phyloP scores from a whole-genome alignment of 768 basidiomycete genomes.

The Serendipita sp. region DNA sequence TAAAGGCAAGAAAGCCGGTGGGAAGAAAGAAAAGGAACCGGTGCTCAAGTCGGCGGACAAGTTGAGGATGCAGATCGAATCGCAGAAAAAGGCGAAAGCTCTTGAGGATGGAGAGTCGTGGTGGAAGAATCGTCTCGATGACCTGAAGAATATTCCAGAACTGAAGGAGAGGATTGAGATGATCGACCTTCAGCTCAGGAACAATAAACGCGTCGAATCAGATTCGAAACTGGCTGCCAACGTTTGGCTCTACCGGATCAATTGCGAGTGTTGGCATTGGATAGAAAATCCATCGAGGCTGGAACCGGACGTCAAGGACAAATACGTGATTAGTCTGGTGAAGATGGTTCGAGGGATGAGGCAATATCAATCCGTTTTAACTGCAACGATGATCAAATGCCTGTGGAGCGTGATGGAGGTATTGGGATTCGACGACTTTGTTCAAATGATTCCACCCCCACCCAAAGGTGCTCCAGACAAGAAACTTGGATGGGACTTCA shows the following conservation, averaged over 20 bases:
- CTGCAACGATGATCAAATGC: conserved; percentile 20
- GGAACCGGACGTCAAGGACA: conserved; percentile 26
- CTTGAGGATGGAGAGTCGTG: conserved; percentile 29
- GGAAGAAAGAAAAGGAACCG: conserved; percentile 19
- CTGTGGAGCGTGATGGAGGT: conserved; percentile 27
- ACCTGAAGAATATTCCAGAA: conserved; percentile 20
- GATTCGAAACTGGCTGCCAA: conserved; percentile 28
- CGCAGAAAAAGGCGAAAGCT: conserved; percentile 29
- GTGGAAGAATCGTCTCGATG: conserved; percentile 36
- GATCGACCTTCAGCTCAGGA: conserved; percentile 24
- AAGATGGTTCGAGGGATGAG: conserved; percentile 28
- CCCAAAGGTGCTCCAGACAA: conserved; percentile 17
- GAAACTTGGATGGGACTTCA: conserved; percentile 33
- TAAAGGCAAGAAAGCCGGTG: conserved; percentile 9
- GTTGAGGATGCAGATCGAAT: conserved; percentile 30
- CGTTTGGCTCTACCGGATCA: conserved; percentile 34
- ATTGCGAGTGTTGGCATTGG: conserved; percentile 39
- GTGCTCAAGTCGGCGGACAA: conserved; percentile 24
- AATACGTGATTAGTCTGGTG: conserved; percentile 31
- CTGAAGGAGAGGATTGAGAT: conserved; percentile 21
- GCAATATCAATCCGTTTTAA: conserved; percentile 24
- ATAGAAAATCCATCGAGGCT: conserved; percentile 29
- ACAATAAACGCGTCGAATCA: conserved; percentile 27
- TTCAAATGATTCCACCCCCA: conserved; percentile 9
- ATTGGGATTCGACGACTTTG: conserved; percentile 34